phyloP scores from a whole-genome alignment of 768 basidiomycete genomes.

The Suillus tomentosus region DNA sequence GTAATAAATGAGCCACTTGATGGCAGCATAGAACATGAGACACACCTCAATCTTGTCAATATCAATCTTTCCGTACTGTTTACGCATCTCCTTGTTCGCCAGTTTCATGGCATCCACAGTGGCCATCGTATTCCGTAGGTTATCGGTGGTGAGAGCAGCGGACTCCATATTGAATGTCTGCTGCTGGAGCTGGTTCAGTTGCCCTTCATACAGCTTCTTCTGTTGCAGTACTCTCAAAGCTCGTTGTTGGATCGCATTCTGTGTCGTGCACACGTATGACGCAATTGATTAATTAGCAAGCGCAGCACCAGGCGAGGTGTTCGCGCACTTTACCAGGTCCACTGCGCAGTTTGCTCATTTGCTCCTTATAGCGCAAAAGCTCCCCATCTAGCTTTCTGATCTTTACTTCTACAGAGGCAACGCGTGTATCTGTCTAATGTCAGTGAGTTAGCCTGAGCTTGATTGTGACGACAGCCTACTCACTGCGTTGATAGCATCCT shows the following conservation, averaged over 20 bases:
- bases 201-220: constrained; percentile 93
- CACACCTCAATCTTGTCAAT: constrained; percentile 97
- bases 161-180: constrained; percentile 99
- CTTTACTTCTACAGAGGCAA: constrained; percentile 93
- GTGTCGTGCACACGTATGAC: constrained; percentile 10
- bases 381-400: constrained; percentile 96
- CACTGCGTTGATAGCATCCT: constrained; percentile 92
- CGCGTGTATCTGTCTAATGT: constrained; percentile 79
- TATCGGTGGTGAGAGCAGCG: constrained; percentile 94
- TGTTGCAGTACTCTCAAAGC: constrained; percentile 92
- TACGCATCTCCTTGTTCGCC: constrained; percentile 95
- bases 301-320: constrained; percentile 5
- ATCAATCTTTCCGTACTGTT: constrained; percentile 96
- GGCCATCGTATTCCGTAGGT: constrained; percentile 97
- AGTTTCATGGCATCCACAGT: constrained; percentile 95
- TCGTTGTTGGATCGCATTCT: constrained; percentile 94
- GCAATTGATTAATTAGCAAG: not conserved
- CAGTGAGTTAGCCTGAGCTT: not conserved
- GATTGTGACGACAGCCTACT: constrained; percentile 28
- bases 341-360: constrained; percentile 90
- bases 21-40: constrained; percentile 5
- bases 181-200: constrained; percentile 87
- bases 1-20: constrained; percentile 4
- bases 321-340: constrained; percentile 89
- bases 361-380: constrained; percentile 88